Percentiles rank a stretch among this genome's conserved stretches.
These are phyloP conservation scores for Neoarthrinium moseri DNA, from an alignment of 2,329 filamentous ascomycete species.

Conservation along the genomic window DNA sequence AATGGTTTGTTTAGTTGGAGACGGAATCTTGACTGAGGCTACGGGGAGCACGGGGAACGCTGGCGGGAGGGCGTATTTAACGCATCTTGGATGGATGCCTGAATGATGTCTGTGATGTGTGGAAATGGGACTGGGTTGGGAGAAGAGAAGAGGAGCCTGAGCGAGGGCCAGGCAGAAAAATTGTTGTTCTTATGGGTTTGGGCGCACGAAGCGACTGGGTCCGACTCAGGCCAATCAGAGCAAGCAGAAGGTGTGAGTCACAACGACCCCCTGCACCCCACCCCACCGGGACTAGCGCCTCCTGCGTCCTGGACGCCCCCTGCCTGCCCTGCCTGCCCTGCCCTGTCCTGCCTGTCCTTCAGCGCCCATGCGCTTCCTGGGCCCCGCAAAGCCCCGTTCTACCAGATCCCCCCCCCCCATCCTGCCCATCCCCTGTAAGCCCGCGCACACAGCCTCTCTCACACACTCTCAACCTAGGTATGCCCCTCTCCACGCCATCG, in stretches of 20 bases:
- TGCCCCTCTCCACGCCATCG: too few species aligned
- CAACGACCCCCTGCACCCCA: neutral
- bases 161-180: constrained; percentile 7
- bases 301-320: too few species aligned
- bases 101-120: constrained; percentile 30
- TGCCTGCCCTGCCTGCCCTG: neutral
- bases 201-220: neutral
- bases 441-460: neutral
- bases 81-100: constrained; percentile 54
- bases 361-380: neutral
- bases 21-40: constrained; percentile 54
- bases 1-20: constrained; percentile 36
- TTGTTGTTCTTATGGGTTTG: constrained; percentile 8
- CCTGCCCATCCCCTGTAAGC: neutral
- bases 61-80: constrained; percentile 47
- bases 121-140: constrained; percentile 21
- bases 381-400: neutral
- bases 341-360: neutral
- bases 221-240: constrained; percentile 9
- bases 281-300: too few species aligned
- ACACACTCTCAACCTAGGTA: too few species aligned
- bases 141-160: constrained; percentile 23
- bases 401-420: neutral
- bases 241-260: constrained; percentile 9
- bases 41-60: constrained; percentile 28